These are phyloP conservation scores for Candida krabiensis DNA, from an alignment of 805 yeast genomes.

Conservation along the genomic window DNA sequence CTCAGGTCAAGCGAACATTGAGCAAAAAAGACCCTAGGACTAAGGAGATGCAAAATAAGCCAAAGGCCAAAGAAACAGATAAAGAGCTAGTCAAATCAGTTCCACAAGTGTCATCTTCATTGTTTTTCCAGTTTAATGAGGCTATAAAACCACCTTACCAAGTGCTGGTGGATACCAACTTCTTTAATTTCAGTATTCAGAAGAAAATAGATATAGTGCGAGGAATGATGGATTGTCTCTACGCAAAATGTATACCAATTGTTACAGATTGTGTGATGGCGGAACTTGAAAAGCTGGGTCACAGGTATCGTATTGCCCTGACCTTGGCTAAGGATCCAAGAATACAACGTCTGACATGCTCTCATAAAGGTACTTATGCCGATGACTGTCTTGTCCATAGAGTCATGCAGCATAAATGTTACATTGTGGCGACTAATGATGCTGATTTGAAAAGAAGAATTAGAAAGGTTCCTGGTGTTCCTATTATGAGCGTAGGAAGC, in stretches of 20 bases:
- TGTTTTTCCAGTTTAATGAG: constrained; percentile 90
- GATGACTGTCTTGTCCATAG: constrained; percentile 95
- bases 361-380: constrained; percentile 96
- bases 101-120: constrained; percentile 94
- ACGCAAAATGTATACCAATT: constrained; percentile 93
- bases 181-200: constrained; percentile 93
- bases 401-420: constrained; percentile 95
- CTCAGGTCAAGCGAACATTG: constrained; percentile 82
- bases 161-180: constrained; percentile 93
- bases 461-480: constrained; percentile 96
- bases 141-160: constrained; percentile 98
- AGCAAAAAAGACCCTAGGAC: constrained; percentile 69
- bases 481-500: constrained; percentile 94
- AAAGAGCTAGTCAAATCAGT: constrained; percentile 72
- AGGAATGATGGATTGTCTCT: constrained; percentile 94
- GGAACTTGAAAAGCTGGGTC: constrained; percentile 94
- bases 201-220: constrained; percentile 92
- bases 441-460: constrained; percentile 93
- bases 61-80: constrained; percentile 51
- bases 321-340: constrained; percentile 93
- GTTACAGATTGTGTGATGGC: constrained; percentile 98
- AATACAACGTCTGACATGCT: constrained; percentile 79
- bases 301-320: constrained; percentile 89
- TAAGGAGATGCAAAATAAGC: constrained; percentile 44
- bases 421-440: constrained; percentile 96